Base-by-base conservation (phyloP, 805 yeast genomes). In the Lipomyces yamanashiensis region DNA sequence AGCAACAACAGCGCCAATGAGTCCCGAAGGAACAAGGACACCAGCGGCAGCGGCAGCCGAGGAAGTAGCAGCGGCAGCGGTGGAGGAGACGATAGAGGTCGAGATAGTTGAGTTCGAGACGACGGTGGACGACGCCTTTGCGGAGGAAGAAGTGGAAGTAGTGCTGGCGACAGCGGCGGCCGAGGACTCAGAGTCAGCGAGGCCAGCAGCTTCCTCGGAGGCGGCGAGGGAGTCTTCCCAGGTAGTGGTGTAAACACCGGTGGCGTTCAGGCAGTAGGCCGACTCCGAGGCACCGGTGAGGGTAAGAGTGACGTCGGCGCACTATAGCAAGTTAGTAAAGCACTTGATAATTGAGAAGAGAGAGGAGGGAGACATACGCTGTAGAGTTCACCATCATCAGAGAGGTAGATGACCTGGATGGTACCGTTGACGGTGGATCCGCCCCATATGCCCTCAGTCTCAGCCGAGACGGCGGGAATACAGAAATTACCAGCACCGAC, bases 321-420 rank as follows among this genome's bases (percentile, higher is more conserved):
- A 72, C 62, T 63, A 40, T 0, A 28, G 7, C 8, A 33, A 10
- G 17, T 36, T 34, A 8, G 15, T 15, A 12, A 39, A 7, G 4
- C 7, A 8, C 12, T 17, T 13, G n/a, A 9, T 13, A 37, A 19
- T 13, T 19, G 1, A 8, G 45, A 17, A 17, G n/a, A 39, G 9
- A 33, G 45, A 34, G 3, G 15, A 21, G 12, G 5, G 17, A n/a
- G 33, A 51, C 66, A 12, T 54, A 62, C 66, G 52, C 72, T 72
- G 70, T 71, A 72, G 34, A 72, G 70, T 48, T 70, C 62, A 8
- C 74, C 74, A 47, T 72, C 74, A 33, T 63, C 71, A 19, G 72
- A 64, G 53, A 47, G 45, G 62, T 59, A 62, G 57, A 62, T 65
- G 54, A 72, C 70, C 68, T 72, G 74, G 43, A 72, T 59, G 54